Conservation (phyloP, 164 flowering plant species). For the Liriodendron chinense region DNA sequence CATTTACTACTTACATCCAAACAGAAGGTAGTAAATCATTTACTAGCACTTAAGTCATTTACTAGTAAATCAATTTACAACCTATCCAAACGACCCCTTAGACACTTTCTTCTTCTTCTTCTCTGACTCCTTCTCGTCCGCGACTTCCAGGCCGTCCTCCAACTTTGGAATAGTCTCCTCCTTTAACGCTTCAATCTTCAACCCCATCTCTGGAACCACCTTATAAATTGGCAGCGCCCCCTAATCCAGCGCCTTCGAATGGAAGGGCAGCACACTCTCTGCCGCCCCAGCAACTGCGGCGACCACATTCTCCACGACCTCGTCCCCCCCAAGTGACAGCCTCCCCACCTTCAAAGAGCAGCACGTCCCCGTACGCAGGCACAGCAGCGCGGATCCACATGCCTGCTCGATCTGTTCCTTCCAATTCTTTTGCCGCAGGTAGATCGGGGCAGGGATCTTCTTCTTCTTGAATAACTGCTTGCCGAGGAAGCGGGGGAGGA, state of each 20-base stretch:
- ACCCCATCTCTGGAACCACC: slow-evolving; percentile 56
- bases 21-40: too few relatives aligned
- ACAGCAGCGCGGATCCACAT: slow-evolving; percentile 51
- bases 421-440: slow-evolving; percentile 66
- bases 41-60: too few relatives aligned
- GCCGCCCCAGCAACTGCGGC: slow-evolving; percentile 57
- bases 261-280: slow-evolving; percentile 62
- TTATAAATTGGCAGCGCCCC: slow-evolving; percentile 78
- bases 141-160: neutral
- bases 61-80: too few relatives aligned
- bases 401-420: slow-evolving; percentile 61
- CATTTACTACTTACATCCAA: too few relatives aligned
- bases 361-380: slow-evolving; percentile 75
- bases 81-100: too few relatives aligned
- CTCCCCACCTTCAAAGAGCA: slow-evolving; percentile 55
- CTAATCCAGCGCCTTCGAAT: slow-evolving; percentile 65
- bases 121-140: slow-evolving; percentile 13
- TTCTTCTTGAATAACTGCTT: slow-evolving; percentile 82
- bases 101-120: slow-evolving; percentile 30
- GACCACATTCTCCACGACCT: slow-evolving; percentile 60
- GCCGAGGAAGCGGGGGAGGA: slow-evolving; percentile 68
- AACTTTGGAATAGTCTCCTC: neutral
- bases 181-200: slow-evolving; percentile 54
- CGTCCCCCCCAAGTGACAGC: slow-evolving; percentile 43
- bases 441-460: slow-evolving; percentile 74